Evolutionary conservation across 2,329 filamentous ascomycete species (phyloP).

Genomic region (Aspergillus thermomutatus): DNA sequence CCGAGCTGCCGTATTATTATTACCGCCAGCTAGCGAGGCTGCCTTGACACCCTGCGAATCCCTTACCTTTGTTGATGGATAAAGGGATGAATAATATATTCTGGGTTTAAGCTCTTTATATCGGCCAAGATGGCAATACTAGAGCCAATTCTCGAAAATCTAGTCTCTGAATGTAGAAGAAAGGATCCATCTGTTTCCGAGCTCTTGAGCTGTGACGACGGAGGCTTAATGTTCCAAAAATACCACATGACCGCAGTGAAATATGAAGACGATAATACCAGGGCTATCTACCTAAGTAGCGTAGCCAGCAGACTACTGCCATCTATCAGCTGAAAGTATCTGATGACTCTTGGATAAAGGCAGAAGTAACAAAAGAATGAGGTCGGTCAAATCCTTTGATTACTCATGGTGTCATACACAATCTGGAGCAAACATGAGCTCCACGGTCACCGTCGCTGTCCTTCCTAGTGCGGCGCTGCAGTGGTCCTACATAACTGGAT

Average conservation of each 20-base stretch:
- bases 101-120: not conserved
- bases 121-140: not conserved
- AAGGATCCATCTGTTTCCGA: not conserved
- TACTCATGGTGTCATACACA: not conserved
- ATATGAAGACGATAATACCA: not conserved
- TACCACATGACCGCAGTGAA: not conserved
- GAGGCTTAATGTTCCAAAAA: not conserved
- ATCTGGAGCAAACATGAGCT: not conserved
- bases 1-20: conserved; percentile 23
- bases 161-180: not conserved
- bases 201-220: not conserved
- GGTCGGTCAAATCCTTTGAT: not conserved
- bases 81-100: not conserved
- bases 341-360: not conserved
- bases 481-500: not conserved
- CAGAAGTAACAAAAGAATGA: not conserved
- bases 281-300: not conserved
- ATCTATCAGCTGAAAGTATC: not conserved
- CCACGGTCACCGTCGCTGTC: not conserved
- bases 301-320: not conserved
- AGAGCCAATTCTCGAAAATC: not conserved
- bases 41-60: not conserved
- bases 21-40: conserved; percentile 5
- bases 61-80: not conserved
- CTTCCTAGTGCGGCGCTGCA: not conserved